A percentile compares a stretch with the other conserved stretches of the same genome.
These are phyloP conservation scores for Aristolochia fimbriata DNA, from an alignment of 164 flowering plant species.

Conservation along the genomic window DNA sequence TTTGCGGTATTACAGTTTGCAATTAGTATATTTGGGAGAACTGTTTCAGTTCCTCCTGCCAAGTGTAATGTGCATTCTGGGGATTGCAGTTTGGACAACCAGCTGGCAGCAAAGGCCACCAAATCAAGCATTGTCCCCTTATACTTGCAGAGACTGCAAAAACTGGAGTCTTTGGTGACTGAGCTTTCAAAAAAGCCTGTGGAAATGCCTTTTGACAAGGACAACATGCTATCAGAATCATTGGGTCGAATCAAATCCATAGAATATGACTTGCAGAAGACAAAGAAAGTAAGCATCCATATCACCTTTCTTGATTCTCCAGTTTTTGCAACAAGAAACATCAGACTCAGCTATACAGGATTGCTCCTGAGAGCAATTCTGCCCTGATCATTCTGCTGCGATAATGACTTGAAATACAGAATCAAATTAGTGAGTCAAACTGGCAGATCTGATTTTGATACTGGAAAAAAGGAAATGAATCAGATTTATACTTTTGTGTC, in stretches of 20 bases:
- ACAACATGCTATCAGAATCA: constrained; percentile 66
- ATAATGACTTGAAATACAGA: too few species aligned
- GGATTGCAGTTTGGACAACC: constrained; percentile 18
- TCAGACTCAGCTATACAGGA: too few species aligned
- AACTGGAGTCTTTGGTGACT: constrained; percentile 49
- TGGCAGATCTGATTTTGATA: too few species aligned
- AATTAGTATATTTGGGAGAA: constrained; percentile 24
- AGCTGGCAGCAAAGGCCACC: constrained; percentile 7
- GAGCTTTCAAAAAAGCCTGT: constrained; percentile 55
- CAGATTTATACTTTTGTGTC: too few species aligned
- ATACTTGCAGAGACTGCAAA: constrained; percentile 64
- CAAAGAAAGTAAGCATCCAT: constrained; percentile 47
- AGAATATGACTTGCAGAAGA: constrained; percentile 78
- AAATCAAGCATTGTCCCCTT: constrained; percentile 30
- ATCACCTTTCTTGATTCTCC: background rate
- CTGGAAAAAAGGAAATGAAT: too few species aligned
- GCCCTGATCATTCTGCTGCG: too few species aligned
- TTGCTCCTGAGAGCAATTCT: too few species aligned
- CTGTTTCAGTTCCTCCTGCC: constrained; percentile 18
- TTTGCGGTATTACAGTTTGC: constrained; percentile 36
- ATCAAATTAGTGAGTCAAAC: too few species aligned
- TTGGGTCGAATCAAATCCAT: constrained; percentile 70
- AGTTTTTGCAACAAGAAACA: background rate
- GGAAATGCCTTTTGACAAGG: constrained; percentile 81
- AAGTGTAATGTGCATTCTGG: constrained; percentile 10